Percentiles rank a stretch among this genome's conserved stretches.
These are phyloP conservation scores for Sphenostylis stenocarpa DNA, from an alignment of 306 rosid genomes.

Conservation along the genomic window DNA sequence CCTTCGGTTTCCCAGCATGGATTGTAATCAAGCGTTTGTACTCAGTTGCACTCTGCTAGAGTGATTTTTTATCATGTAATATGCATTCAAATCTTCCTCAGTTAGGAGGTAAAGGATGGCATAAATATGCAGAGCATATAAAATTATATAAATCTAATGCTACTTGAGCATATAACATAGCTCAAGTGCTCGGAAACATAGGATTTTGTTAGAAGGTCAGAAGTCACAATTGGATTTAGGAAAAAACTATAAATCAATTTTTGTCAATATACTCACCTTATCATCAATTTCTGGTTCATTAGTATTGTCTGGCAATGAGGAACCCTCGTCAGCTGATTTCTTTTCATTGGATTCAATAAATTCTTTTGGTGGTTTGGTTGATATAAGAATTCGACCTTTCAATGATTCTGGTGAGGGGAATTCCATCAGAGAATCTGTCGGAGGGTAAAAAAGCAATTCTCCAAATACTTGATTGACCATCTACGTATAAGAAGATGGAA, in stretches of 20 bases:
- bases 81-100: constrained; percentile 41
- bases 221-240: not conserved
- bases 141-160: constrained; percentile 5
- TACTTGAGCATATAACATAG: not conserved
- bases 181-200: not conserved
- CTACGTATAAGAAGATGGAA: constrained; percentile 46
- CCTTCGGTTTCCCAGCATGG: constrained; percentile 77
- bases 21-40: constrained; percentile 75
- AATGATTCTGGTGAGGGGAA: constrained; percentile 80
- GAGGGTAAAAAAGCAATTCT: constrained; percentile 64
- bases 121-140: not conserved
- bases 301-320: constrained; percentile 24
- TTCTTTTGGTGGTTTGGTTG: constrained; percentile 85
- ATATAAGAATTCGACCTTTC: constrained; percentile 63
- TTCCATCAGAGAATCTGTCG: constrained; percentile 46
- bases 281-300: constrained; percentile 38
- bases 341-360: constrained; percentile 42
- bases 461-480: constrained; percentile 60
- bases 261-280: constrained; percentile 39
- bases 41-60: constrained; percentile 48
- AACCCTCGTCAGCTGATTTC: constrained; percentile 37
- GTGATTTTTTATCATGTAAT: constrained; percentile 43
- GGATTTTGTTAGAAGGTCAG: constrained; percentile 5
- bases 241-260: not conserved
- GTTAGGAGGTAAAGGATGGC: not conserved